Conservation (phyloP, 768 basidiomycete genomes). For the Coprinopsis cinerea region DNA sequence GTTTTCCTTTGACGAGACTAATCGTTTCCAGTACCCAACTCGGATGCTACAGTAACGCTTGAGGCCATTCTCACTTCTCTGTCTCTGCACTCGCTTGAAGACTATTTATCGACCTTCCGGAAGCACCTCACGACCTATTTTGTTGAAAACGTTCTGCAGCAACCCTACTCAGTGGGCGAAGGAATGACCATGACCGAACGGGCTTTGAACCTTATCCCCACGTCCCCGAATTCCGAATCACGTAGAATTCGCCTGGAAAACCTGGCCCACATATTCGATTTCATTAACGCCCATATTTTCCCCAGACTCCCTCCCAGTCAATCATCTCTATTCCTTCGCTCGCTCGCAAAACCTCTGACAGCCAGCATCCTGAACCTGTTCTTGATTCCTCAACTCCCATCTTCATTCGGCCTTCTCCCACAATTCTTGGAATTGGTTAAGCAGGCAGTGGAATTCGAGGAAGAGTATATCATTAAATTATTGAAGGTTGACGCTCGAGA, state of each 20-base stretch:
- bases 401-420: slow-evolving; percentile 52
- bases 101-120: slow-evolving; percentile 54
- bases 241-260: slow-evolving; percentile 44
- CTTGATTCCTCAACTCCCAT: slow-evolving; percentile 65
- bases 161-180: slow-evolving; percentile 39
- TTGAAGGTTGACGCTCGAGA: slow-evolving; percentile 45
- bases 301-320: slow-evolving; percentile 46
- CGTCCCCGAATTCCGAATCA: slow-evolving; percentile 36
- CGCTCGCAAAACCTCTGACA: slow-evolving; percentile 56
- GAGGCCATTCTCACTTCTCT: slow-evolving; percentile 54
- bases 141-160: slow-evolving; percentile 51
- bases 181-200: slow-evolving; percentile 25
- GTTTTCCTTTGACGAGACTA: background rate
- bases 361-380: slow-evolving; percentile 59
- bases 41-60: slow-evolving; percentile 44
- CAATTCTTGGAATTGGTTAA: slow-evolving; percentile 52
- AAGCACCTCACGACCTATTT: slow-evolving; percentile 58
- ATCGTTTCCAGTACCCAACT: slow-evolving; percentile 24
- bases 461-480: slow-evolving; percentile 40
- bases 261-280: slow-evolving; percentile 52
- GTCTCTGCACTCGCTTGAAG: slow-evolving; percentile 45
- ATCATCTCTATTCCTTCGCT: slow-evolving; percentile 40
- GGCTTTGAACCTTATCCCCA: slow-evolving; percentile 42
- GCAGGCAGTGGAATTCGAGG: slow-evolving; percentile 65
- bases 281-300: slow-evolving; percentile 55